Base-by-base conservation (phyloP, 768 basidiomycete species). In the Boletus patriciae region DNA sequence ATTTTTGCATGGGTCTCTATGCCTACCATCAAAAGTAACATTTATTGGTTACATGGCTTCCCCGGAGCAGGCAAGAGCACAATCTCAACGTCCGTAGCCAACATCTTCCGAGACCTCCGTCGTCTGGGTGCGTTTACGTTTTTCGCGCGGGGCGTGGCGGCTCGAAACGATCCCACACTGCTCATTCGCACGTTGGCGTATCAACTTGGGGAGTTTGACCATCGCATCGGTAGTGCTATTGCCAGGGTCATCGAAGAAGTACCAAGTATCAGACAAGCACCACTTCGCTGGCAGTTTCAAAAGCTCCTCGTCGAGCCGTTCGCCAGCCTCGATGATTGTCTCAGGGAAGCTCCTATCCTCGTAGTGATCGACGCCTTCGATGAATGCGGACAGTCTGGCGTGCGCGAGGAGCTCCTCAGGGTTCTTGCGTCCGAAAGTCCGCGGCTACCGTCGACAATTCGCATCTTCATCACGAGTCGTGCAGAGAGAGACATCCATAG, bases 61-160 rank as follows among this genome's bases (percentile, higher is more conserved):
- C 73, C 74, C 0, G 74, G 74, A 18, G 55, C 72, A 6, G 75
- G 74, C 12, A 75, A 75, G 62, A 76, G 74, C 37, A 67, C 74
- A 2, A 60, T 75, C 21, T 52, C 74, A 6, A 76, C 69, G 0
- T 76, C 75, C 0, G 53, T 74, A 13, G 74, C 74, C 36, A 68
- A 71, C 50, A 45, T 73, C 27, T 71, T 70, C 27, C 61, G 67
- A n/a, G 62, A 72, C 1, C 55, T 69, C 6, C 67, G 67, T 13
- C 70, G 68, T 33, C 75, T 75, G 6, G 74, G 75, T 9, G 71
- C 74, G 2, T 76, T 73, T 48, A 33, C 61, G 4, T 73, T 76
- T 40, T 75, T 76, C 61, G 64, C 69, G 18, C 69, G 75, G 10
- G 65, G 69, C 13, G 46, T 74, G 6, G 63, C 62, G 4, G 58